Evolutionary conservation across 192 early-diverging fungal genomes (phyloP), one percentile per base, ranked within the genome.

Genomic region (Gaertneriomyces sp.): DNA sequence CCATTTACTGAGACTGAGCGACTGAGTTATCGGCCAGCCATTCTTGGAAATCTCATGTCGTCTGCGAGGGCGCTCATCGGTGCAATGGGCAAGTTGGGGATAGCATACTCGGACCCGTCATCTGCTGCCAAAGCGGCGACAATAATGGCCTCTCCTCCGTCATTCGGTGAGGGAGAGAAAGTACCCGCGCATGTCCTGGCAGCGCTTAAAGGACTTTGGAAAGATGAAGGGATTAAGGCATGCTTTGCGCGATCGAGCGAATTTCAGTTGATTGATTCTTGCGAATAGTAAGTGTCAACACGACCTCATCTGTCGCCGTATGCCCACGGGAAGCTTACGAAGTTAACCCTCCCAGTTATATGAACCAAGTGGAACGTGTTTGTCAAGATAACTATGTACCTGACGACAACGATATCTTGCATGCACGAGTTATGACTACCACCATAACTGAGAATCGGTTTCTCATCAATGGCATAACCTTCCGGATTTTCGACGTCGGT

Each of bases 401-500:
- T 5, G 83, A 81, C 33, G 84, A 87, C 54, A 75, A 83, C 42
- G 89, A 91, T 71, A 90, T 91, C 46, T 69, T 91, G 16, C 76
- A 79, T 58, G 78, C 86, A 12, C 77, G 89, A 59, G 80, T 89
- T 19, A 83, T 84, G 73, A 91, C 89, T 12, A 68, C 87, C 16
- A 83, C 81, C 39, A 87, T 91, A n/a, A 81, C 84, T 7, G 89
- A 91, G 66, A 85, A 80, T 41, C 63, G 74, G 52, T 87, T 90
- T 46, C 69, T 81, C 61, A 86, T 91, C 45, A 75, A 87, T 39
- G 74, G 70, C 7, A 73, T 81, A 11, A 78, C 73, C 44, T 78
- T 78, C 63, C 76, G 81, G 50, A 82, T 90, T 64, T 89, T 75
- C 69, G 89, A 90, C 78, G 88, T 90, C 1, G 87, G 87, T 40